Evolutionary conservation across 306 rosid species (phyloP).

Genomic region (Parietaria judaica): DNA sequence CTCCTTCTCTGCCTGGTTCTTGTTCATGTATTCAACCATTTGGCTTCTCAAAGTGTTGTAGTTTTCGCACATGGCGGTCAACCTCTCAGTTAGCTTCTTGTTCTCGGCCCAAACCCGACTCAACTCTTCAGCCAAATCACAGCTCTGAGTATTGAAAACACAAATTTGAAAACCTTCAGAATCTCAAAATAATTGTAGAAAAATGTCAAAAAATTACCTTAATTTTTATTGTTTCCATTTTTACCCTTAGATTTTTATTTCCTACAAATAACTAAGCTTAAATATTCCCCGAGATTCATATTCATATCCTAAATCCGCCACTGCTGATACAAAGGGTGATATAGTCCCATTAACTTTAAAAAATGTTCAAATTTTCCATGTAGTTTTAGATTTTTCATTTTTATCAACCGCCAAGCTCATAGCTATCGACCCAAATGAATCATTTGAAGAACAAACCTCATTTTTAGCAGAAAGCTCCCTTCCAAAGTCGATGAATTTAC

Average conservation of each 20-base stretch:
- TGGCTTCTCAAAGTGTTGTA: slow-evolving; percentile 61
- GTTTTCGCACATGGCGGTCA: slow-evolving; percentile 70
- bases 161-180: slow-evolving; percentile 5
- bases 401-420: too few relatives aligned
- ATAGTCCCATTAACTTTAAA: too few relatives aligned
- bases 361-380: too few relatives aligned
- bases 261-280: too few relatives aligned
- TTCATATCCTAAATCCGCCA: too few relatives aligned
- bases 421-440: neutral
- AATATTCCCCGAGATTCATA: too few relatives aligned
- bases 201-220: neutral
- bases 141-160: slow-evolving; percentile 32
- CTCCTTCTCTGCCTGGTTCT: slow-evolving; percentile 59
- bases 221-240: too few relatives aligned
- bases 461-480: slow-evolving; percentile 42
- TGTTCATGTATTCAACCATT: slow-evolving; percentile 54
- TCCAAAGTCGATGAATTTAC: slow-evolving; percentile 41
- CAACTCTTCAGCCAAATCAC: slow-evolving; percentile 62
- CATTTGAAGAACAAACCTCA: slow-evolving; percentile 41
- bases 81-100: slow-evolving; percentile 75
- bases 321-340: too few relatives aligned
- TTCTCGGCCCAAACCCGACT: slow-evolving; percentile 77
- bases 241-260: too few relatives aligned
- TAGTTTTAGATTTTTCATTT: too few relatives aligned
- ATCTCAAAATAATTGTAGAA: neutral